Base-by-base conservation (phyloP, 1,139 yeast species). In the Geotrichum cucujoidarum region DNA sequence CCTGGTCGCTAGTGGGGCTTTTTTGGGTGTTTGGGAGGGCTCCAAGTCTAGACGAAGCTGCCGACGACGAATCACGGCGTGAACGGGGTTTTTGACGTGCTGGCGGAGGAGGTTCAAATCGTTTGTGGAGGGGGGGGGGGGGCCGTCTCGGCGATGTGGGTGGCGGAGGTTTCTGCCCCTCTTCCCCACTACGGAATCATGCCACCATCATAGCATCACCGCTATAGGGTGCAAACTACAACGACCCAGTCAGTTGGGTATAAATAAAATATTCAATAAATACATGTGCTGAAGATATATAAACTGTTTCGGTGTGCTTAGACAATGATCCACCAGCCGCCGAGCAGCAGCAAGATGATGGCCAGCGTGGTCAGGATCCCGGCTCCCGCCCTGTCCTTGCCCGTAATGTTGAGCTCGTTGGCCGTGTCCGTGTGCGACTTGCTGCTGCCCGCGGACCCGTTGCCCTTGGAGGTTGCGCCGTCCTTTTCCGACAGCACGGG, bases 371-470 rank as follows among this genome's bases (percentile, higher is more conserved):
- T 89, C 55, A 88, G 77, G 47, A 89, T 77, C 37, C 89, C 87
- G 1, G 96, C 96, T 50, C 95, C 96, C 1, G 94, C 95, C 53
- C 70, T 76, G 62, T 87, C 95, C 35, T 81, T 84, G 6, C 21
- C 16, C n/a, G 43, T 30, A 11, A 51, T 37, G 1, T 29, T 39
- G n/a, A 36, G 43, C 13, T 27, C 41, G 37, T 5, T 36, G 33
- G 13, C 11, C 16, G 24, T 40, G n/a, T 57, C 48, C 17, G 43
- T 39, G 21, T 47, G 40, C 17, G 57, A 37, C n/a, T 53, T 38
- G 40, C 50, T 47, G 1, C 56, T 49, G 11, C 70, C 70, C 11
- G 69, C 70, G 7, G 61, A 53, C 13, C 62, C 60, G 40, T 59
- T 57, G 21, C 70, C 67, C 30, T 45, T 49, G 1, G 80, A 71